phyloP scores from a whole-genome alignment of 2,329 filamentous ascomycete species.

The Fusarium acutatum region DNA sequence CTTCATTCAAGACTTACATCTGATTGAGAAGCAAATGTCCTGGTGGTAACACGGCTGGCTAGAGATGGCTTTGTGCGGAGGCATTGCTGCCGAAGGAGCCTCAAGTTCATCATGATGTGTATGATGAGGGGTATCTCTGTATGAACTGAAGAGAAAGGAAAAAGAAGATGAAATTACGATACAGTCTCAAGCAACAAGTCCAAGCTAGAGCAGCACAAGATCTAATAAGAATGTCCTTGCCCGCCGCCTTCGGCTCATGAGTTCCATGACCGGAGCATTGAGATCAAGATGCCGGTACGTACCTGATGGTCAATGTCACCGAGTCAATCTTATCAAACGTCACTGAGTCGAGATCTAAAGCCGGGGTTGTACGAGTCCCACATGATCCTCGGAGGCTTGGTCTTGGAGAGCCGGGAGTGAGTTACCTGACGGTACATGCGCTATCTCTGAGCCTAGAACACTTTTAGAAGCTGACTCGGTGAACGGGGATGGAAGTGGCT shows the following conservation, averaged over 20 bases:
- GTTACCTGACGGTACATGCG: slow-evolving; percentile 25
- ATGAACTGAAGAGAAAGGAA: neutral
- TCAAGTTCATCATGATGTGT: slow-evolving; percentile 36
- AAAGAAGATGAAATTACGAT: neutral
- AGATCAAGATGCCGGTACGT: slow-evolving; percentile 10
- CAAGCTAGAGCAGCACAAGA: slow-evolving; percentile 20
- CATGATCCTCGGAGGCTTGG: slow-evolving; percentile 4
- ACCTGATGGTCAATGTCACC: slow-evolving; percentile 20
- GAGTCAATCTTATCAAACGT: slow-evolving; percentile 31
- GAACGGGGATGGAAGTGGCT: neutral
- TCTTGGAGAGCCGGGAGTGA: slow-evolving; percentile 14
- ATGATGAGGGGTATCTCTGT: slow-evolving; percentile 2
- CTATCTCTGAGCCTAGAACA: slow-evolving; percentile 4
- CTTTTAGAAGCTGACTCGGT: slow-evolving; percentile 8
- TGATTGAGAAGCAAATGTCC: slow-evolving; percentile 35
- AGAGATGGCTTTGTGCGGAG: slow-evolving; percentile 37
- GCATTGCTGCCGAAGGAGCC: slow-evolving; percentile 37
- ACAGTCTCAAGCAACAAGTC: neutral
- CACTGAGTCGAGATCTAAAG: slow-evolving; percentile 32
- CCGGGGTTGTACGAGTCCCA: slow-evolving; percentile 7
- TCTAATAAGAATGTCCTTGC: slow-evolving; percentile 27
- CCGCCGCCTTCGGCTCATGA: slow-evolving; percentile 32
- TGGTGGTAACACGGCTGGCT: slow-evolving; percentile 25
- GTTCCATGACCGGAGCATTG: slow-evolving; percentile 25
- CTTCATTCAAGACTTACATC: slow-evolving; percentile 16